Evolutionary conservation across 345 rosid species (phyloP), one percentile per base, ranked within the genome.

Genomic region (Lumnitzera racemosa): DNA sequence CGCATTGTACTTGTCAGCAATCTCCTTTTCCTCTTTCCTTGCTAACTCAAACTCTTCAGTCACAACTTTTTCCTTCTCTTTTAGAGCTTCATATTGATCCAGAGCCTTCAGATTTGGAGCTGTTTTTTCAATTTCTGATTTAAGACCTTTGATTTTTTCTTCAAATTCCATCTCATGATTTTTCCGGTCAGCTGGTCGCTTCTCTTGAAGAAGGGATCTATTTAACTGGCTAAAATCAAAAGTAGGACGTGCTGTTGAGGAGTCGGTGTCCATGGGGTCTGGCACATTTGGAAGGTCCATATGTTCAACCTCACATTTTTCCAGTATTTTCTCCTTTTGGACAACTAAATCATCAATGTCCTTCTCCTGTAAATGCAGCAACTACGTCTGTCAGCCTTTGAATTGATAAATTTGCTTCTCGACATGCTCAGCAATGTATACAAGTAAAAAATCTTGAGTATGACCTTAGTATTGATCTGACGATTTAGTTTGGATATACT

Each of bases 61-160:
- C 25, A 80, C 95, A 58, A 47, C 69, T 69, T 72, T 88, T 82
- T 94, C 99, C 76, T 79, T 94, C 70, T 81, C 95, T 72, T 70
- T 81, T 61, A 94, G 72, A 65, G 83, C 92, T 78, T 86, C 91
- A 57, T 94, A 94, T 66, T 86, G 99, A 56, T 88, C 97, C 72
- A 94, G 74, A 24, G 99, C 96, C 84, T 88, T 94, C 82, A 94
- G 68, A 75, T 90, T 88, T 27, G 97, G 99, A 61, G 97, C 96
- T 47, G 90, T 90, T 77, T 74, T 90, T 68, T 94, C 97, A 62
- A 94, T 86, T 70, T 90, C 97, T 29, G 86, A 77, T 51, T 64
- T 55, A 51, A 86, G 54, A 27, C 82, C 75, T 72, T 90, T 96
- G 72, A 90, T 81, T 68, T 84, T 90, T 61, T 84, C 89, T 70